These are phyloP conservation scores for Colletotrichum sp. DNA, from an alignment of 2,329 filamentous ascomycete genomes.

Conservation along the genomic window DNA sequence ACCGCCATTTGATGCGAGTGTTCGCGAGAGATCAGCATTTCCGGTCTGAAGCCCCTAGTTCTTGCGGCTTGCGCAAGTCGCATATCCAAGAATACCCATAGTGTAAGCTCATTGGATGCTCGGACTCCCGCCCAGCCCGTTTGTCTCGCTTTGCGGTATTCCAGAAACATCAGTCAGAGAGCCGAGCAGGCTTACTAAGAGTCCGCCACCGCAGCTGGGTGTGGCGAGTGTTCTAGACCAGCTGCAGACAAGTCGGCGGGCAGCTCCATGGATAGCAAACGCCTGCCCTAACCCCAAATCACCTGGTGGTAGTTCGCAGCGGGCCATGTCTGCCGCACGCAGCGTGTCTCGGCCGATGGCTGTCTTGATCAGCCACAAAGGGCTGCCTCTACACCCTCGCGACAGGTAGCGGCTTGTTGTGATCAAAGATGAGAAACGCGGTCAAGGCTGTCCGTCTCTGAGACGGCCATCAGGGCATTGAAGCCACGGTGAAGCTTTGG, in stretches of 20 bases:
- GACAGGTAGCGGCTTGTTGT: neutral
- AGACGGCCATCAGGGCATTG: neutral
- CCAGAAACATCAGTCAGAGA: neutral
- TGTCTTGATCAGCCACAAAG: neutral
- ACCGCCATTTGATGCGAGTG: constrained; percentile 6
- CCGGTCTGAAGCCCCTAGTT: neutral
- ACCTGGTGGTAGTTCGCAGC: neutral
- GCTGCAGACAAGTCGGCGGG: neutral
- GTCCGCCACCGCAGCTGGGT: neutral
- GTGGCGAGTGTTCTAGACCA: neutral
- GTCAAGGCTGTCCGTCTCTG: neutral
- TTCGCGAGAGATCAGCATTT: neutral
- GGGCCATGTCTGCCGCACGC: neutral
- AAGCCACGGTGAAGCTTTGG: neutral
- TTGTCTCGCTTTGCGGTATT: neutral
- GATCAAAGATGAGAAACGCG: neutral
- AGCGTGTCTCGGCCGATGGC: neutral
- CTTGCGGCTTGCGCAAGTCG: neutral
- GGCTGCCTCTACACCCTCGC: neutral
- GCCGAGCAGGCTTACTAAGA: neutral
- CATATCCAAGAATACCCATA: neutral
- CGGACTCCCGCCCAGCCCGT: neutral
- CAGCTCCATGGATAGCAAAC: neutral
- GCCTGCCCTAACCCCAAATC: neutral
- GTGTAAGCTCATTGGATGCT: neutral